A percentile compares a stretch with the other conserved stretches of the same genome.
These are phyloP conservation scores for Lecanicillium sp. DNA, from an alignment of 2,329 filamentous ascomycete species.

Conservation along the genomic window DNA sequence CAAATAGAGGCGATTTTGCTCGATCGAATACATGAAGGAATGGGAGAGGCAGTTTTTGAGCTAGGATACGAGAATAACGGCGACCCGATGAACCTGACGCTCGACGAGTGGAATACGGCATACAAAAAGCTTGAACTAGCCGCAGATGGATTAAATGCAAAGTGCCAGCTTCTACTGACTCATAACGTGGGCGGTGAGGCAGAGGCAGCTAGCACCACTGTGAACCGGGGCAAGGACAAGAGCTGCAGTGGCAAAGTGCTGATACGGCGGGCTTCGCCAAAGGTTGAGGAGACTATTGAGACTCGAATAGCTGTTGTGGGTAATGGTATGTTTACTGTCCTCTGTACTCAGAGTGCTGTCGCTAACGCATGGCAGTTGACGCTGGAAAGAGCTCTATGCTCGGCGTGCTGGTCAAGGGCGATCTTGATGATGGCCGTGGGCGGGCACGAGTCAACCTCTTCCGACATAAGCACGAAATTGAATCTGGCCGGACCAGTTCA, in stretches of 20 bases:
- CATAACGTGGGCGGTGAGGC: slow-evolving; percentile 75
- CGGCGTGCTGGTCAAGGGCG: slow-evolving; percentile 90
- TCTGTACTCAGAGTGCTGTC: not conserved
- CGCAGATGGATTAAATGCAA: slow-evolving; percentile 56
- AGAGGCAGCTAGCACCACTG: slow-evolving; percentile 53
- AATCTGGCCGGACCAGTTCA: slow-evolving; percentile 88
- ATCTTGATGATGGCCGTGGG: slow-evolving; percentile 87
- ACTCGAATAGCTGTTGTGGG: slow-evolving; percentile 94
- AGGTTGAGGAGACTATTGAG: slow-evolving; percentile 84
- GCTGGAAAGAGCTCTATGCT: slow-evolving; percentile 95
- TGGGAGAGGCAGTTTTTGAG: slow-evolving; percentile 86
- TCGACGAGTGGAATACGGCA: slow-evolving; percentile 67
- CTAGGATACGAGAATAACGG: slow-evolving; percentile 86
- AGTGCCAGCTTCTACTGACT: slow-evolving; percentile 79
- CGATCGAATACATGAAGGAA: slow-evolving; percentile 68
- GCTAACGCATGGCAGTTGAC: slow-evolving; percentile 54
- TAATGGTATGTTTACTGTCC: slow-evolving; percentile 51
- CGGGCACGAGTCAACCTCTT: slow-evolving; percentile 94
- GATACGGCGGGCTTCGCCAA: slow-evolving; percentile 64
- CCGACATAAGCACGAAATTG: slow-evolving; percentile 95
- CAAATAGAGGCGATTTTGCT: slow-evolving; percentile 59
- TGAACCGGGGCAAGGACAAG: slow-evolving; percentile 55
- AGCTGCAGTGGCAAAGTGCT: slow-evolving; percentile 80
- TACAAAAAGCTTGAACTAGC: slow-evolving; percentile 57
- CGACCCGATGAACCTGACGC: slow-evolving; percentile 70